phyloP scores from a whole-genome alignment of 78 protist genomes.

The Mastigamoeba balamuthi region DNA sequence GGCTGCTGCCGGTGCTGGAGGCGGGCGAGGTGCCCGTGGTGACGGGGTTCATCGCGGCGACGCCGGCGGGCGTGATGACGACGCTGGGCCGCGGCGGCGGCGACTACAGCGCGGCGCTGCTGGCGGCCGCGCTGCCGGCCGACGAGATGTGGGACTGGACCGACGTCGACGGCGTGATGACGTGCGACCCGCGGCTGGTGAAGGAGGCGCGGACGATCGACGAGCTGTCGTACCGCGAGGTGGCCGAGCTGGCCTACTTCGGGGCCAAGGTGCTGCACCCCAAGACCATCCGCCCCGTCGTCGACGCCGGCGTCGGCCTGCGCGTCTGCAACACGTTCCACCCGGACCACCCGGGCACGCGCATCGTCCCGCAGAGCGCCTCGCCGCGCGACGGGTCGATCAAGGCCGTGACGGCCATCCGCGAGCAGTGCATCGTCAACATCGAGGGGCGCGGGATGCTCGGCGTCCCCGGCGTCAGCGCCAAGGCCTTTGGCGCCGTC shows the following conservation, averaged over 20 bases:
- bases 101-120: constrained; percentile 51
- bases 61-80: constrained; percentile 1
- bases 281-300: constrained; percentile 42
- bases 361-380: too few relatives aligned
- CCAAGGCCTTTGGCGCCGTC: not conserved
- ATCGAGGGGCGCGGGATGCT: constrained; percentile 12
- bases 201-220: constrained; percentile 23
- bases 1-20: too few relatives aligned
- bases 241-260: constrained; percentile 21
- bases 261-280: constrained; percentile 57
- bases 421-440: not conserved
- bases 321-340: constrained; percentile 28
- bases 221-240: constrained; percentile 37
- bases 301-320: constrained; percentile 18
- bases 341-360: constrained; percentile 13
- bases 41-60: not conserved
- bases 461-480: constrained; percentile 3
- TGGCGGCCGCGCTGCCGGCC: constrained; percentile 6
- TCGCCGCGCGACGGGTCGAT: too few relatives aligned
- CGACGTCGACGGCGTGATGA: constrained; percentile 54
- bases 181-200: constrained; percentile 42
- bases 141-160: constrained; percentile 48
- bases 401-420: constrained; percentile 7
- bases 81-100: constrained; percentile 43
- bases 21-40: not conserved